phyloP scores from a whole-genome alignment of 495 filamentous ascomycete species.

The Corynascus novoguineensis region DNA sequence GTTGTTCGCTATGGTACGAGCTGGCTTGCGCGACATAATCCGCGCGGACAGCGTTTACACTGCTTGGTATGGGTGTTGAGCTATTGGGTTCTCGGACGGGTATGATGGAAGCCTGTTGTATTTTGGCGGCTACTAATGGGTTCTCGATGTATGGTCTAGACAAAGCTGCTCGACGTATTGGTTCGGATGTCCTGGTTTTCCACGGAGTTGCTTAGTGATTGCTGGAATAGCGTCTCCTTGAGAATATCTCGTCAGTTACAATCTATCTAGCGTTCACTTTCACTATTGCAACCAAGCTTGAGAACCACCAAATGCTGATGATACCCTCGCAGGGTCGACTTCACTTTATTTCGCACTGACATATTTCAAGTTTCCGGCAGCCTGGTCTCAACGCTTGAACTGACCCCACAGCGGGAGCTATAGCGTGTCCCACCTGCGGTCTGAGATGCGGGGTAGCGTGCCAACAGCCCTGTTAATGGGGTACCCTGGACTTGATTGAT shows the following conservation, averaged over 20 bases:
- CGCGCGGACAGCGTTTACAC: neutral
- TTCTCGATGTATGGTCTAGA: neutral
- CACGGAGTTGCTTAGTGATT: neutral
- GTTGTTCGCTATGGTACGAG: neutral
- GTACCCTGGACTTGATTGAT: slow-evolving; percentile 14
- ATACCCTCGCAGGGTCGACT: too few relatives aligned
- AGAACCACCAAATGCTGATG: too few relatives aligned
- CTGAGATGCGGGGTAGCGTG: slow-evolving; percentile 15
- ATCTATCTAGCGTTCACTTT: too few relatives aligned
- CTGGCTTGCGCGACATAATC: neutral
- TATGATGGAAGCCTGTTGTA: neutral
- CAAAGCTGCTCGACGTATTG: neutral
- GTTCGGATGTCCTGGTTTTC: neutral
- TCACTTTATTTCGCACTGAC: too few relatives aligned
- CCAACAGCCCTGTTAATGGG: slow-evolving; percentile 12
- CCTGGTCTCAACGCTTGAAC: neutral
- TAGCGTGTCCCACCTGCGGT: neutral
- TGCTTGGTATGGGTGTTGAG: neutral
- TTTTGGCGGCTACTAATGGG: neutral
- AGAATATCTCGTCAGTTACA: too few relatives aligned
- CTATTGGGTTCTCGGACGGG: neutral
- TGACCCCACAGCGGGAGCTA: neutral
- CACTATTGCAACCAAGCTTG: too few relatives aligned
- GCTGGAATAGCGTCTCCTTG: too few relatives aligned
- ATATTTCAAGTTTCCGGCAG: too few relatives aligned